Conservation (phyloP, 179 eudicot genomes). For the Carnegiea gigantea region DNA sequence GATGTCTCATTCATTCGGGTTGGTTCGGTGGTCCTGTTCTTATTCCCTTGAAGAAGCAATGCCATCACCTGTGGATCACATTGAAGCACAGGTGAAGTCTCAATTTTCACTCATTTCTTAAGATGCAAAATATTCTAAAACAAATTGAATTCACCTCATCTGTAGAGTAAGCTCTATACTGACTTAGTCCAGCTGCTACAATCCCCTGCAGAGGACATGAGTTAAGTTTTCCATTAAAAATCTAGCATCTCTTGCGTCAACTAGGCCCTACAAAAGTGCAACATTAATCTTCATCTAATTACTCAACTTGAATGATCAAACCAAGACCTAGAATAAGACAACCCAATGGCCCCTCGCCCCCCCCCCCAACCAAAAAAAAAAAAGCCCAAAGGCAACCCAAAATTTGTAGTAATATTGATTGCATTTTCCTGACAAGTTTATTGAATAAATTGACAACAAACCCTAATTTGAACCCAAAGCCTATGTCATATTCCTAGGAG, state of each 20-base stretch:
- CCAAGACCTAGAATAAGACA: not conserved
- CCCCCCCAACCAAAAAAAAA: not conserved
- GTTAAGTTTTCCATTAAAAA: too few relatives aligned
- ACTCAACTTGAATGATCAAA: too few relatives aligned
- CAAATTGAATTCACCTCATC: constrained; percentile 56
- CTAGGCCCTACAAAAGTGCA: not conserved
- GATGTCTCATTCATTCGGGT: constrained; percentile 88
- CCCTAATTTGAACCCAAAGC: not conserved
- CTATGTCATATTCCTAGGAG: too few relatives aligned
- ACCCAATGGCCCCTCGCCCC: not conserved
- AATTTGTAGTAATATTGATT: not conserved
- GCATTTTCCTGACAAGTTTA: not conserved
- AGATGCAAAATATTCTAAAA: not conserved
- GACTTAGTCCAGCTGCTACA: constrained; percentile 82
- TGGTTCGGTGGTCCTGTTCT: constrained; percentile 85
- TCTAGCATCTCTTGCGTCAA: too few relatives aligned
- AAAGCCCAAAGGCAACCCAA: not conserved
- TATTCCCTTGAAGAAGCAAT: constrained; percentile 80
- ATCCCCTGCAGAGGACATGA: constrained; percentile 80
- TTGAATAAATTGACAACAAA: not conserved
- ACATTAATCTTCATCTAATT: too few relatives aligned
- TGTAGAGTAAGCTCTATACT: constrained; percentile 82
- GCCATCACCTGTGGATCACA: constrained; percentile 74
- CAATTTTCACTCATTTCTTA: not conserved
- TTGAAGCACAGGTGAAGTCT: constrained; percentile 3